Conservation (phyloP, 2,329 filamentous ascomycete genomes). For the Emmonsiellopsis sp. region DNA sequence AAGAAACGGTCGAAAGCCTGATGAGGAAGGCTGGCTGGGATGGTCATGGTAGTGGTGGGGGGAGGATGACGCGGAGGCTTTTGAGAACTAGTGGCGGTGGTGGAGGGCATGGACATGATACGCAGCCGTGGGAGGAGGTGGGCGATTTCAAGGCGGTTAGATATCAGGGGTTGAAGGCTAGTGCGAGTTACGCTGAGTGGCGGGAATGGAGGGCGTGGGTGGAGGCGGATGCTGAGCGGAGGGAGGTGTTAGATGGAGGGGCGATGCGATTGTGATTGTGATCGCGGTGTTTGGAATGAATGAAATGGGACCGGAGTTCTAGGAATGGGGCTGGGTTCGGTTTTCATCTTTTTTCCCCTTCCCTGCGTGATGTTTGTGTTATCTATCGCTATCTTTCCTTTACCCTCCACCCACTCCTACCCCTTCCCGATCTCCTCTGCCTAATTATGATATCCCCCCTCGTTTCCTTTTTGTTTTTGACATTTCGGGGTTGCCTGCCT, state of each 20-base stretch:
- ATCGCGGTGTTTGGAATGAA: too few species aligned
- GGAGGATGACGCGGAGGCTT: conserved; percentile 25
- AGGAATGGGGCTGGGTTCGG: not conserved
- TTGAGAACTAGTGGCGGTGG: conserved; percentile 17
- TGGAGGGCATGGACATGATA: conserved; percentile 7
- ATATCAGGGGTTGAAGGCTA: conserved; percentile 78
- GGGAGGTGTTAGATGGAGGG: conserved; percentile 2
- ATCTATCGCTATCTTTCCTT: not conserved
- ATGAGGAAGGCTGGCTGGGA: conserved; percentile 94
- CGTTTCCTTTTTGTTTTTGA: not conserved
- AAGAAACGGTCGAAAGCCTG: conserved; percentile 79
- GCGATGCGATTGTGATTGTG: not conserved
- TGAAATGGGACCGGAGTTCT: too few species aligned
- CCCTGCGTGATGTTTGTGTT: not conserved
- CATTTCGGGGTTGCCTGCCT: too few species aligned
- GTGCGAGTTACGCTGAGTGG: conserved; percentile 62
- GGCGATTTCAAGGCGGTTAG: conserved; percentile 63
- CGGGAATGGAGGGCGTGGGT: conserved; percentile 72
- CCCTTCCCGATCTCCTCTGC: not conserved
- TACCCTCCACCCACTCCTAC: not conserved
- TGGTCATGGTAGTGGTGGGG: conserved; percentile 38
- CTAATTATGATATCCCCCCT: not conserved
- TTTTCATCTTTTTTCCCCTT: not conserved
- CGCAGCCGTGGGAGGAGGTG: conserved; percentile 61
- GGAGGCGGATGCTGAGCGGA: conserved; percentile 5